These are phyloP conservation scores for Pharus latifolius DNA, from an alignment of 176 grass and related monocot species.

Conservation along the genomic window DNA sequence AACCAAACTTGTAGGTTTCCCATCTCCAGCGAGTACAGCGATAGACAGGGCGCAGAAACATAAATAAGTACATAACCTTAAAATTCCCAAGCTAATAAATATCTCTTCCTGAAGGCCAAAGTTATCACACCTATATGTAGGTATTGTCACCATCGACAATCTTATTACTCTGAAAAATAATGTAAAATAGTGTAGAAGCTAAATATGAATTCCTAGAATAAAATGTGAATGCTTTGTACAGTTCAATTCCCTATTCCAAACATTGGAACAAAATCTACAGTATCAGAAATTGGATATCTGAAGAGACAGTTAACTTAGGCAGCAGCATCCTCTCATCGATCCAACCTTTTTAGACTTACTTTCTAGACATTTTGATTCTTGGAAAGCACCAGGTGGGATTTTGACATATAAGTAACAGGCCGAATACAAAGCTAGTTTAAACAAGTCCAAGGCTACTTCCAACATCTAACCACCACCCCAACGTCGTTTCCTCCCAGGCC, in stretches of 20 bases:
- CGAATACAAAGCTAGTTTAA: background rate
- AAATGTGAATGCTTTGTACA: background rate
- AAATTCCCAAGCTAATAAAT: background rate
- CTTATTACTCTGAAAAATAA: background rate
- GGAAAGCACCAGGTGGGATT: background rate
- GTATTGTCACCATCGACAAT: background rate
- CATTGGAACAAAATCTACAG: background rate
- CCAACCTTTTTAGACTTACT: background rate
- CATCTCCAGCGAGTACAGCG: too few species aligned
- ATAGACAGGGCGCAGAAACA: background rate
- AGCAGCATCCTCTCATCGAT: background rate
- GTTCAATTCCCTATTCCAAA: background rate
- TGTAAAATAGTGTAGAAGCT: background rate
- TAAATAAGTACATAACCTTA: too few species aligned
- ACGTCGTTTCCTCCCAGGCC: conserved; percentile 60
- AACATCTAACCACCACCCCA: conserved; percentile 47
- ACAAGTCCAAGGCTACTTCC: background rate
- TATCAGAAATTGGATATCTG: background rate
- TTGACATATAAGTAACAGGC: background rate
- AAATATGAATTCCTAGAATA: background rate
- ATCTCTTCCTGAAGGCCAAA: background rate
- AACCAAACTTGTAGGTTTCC: too few species aligned
- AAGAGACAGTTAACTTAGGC: background rate
- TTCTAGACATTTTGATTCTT: background rate
- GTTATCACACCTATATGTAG: background rate